phyloP scores from a whole-genome alignment of 1,139 yeast genomes.

The Taiozyma sp. region DNA sequence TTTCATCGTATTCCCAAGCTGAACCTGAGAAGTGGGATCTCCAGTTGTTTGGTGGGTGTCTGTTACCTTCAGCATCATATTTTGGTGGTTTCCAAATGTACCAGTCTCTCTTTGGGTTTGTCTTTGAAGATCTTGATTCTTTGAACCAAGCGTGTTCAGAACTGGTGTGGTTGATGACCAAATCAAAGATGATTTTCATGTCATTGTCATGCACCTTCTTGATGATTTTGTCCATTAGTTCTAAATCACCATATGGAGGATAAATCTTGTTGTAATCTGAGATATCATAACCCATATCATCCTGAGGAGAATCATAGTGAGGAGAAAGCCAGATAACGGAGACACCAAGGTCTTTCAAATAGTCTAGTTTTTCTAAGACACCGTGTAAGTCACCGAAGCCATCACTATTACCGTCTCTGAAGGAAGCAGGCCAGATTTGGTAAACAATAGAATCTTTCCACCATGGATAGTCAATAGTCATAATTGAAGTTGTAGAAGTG shows the following conservation, averaged over 20 bases:
- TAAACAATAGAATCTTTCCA: constrained; percentile 54
- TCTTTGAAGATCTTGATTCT: constrained; percentile 45
- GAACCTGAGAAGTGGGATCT: constrained; percentile 44
- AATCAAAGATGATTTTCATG: constrained; percentile 46
- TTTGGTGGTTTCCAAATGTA: constrained; percentile 50
- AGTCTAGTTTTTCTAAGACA: constrained; percentile 44
- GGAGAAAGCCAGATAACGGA: constrained; percentile 56
- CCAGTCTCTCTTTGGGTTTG: constrained; percentile 57
- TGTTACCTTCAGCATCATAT: constrained; percentile 40
- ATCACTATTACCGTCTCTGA: constrained; percentile 51
- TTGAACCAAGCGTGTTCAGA: constrained; percentile 52
- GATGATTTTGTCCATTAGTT: constrained; percentile 45
- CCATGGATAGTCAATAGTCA: constrained; percentile 30
- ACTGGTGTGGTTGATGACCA: constrained; percentile 56
- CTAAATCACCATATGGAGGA: constrained; percentile 47
- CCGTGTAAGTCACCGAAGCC: constrained; percentile 56
- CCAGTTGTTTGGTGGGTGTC: constrained; percentile 57
- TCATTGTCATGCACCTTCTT: constrained; percentile 43
- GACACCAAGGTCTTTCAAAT: constrained; percentile 44
- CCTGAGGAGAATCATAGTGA: constrained; percentile 53
- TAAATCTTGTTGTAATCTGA: constrained; percentile 46
- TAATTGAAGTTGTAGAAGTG: neutral
- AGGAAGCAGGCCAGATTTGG: constrained; percentile 56
- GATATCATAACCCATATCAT: constrained; percentile 62
- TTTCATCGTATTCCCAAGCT: constrained; percentile 52